phyloP scores from a whole-genome alignment of 441 rosid species.

The Eutrema salsugineum region DNA sequence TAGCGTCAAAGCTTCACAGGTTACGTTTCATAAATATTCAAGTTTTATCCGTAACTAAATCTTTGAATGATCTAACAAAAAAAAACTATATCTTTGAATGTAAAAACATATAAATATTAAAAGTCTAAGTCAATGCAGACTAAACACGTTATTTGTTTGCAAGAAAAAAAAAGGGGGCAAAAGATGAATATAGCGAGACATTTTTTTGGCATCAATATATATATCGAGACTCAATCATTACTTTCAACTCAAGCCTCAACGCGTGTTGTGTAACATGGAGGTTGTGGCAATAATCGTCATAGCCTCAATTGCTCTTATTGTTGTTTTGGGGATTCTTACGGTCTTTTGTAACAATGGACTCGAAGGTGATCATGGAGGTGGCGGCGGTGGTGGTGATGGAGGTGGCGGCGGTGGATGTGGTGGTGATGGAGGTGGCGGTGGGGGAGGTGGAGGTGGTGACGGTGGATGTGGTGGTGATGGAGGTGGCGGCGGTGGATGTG shows the following conservation, averaged over 20 bases:
- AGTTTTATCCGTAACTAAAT: background rate
- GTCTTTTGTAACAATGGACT: background rate
- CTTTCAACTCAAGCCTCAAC: background rate
- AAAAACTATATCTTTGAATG: background rate
- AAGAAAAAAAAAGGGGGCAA: too few species aligned
- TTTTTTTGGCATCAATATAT: too few species aligned
- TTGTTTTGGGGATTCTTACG: background rate
- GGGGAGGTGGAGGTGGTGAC: background rate
- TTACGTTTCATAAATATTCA: background rate
- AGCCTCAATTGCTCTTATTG: background rate
- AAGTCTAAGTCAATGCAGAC: background rate
- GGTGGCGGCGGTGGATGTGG: background rate
- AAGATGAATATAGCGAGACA: too few species aligned
- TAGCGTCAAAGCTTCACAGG: background rate
- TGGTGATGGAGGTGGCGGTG: background rate
- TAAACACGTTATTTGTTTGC: background rate
- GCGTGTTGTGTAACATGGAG: background rate
- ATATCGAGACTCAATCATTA: background rate
- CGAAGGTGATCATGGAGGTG: too few species aligned
- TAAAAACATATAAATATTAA: background rate
- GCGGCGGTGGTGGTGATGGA: too few species aligned
- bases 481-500: background rate
- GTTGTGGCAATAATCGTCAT: background rate
- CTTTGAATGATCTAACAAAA: background rate
- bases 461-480: background rate